Conservation (phyloP, 768 basidiomycete genomes). For the Baorangia bicolor region DNA sequence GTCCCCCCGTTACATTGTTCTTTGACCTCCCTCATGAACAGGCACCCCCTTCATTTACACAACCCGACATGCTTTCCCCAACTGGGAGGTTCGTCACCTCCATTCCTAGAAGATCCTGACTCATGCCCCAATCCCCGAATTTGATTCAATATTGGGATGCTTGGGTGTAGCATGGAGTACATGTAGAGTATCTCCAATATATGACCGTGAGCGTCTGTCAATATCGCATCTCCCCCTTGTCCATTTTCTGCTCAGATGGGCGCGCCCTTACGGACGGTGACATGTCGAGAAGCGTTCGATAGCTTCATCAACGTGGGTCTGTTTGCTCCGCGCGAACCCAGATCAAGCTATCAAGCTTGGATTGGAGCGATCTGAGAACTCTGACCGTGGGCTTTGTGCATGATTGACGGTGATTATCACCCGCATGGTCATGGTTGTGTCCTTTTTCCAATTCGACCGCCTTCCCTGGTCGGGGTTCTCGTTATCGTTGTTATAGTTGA, state of each 20-base stretch:
- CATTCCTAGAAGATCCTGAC: slow-evolving; percentile 8
- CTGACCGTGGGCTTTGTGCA: not conserved
- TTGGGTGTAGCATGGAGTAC: slow-evolving; percentile 11
- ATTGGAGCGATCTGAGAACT: slow-evolving; percentile 4
- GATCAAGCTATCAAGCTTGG: slow-evolving; percentile 5
- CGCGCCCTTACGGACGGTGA: not conserved
- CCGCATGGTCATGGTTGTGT: slow-evolving; percentile 11
- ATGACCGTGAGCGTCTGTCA: slow-evolving; percentile 16
- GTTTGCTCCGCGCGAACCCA: slow-evolving; percentile 6
- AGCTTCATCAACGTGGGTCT: not conserved
- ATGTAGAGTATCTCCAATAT: not conserved
- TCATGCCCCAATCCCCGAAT: slow-evolving; percentile 7
- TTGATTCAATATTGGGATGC: slow-evolving; percentile 11
- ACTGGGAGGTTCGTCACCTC: slow-evolving; percentile 2
- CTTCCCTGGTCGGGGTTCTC: slow-evolving; percentile 5
- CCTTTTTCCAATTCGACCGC: not conserved
- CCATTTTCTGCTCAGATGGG: not conserved
- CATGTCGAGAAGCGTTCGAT: slow-evolving; percentile 3
- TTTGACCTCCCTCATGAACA: not conserved
- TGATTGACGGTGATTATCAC: slow-evolving; percentile 28
- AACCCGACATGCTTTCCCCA: slow-evolving; percentile 2
- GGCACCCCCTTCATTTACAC: slow-evolving; percentile 3
- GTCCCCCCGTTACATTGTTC: slow-evolving; percentile 13
- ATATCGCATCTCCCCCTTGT: not conserved
- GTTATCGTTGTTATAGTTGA: slow-evolving; percentile 4